A percentile compares a stretch with the other conserved stretches of the same genome.
These are phyloP conservation scores for Penicillium sp. DNA, from an alignment of 2,329 filamentous ascomycete species.

Conservation along the genomic window DNA sequence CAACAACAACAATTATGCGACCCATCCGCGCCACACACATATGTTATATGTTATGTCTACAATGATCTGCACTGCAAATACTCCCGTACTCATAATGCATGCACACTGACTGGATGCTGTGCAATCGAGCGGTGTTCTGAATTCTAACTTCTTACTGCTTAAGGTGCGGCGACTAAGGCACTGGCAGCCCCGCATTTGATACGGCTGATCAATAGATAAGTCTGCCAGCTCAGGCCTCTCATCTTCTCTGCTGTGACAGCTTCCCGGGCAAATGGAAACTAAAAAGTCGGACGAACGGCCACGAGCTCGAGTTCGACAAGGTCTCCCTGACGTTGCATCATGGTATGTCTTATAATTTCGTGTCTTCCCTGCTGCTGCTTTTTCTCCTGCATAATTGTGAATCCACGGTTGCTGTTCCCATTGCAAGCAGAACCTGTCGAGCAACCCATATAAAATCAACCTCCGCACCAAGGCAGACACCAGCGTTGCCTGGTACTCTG, in stretches of 20 bases:
- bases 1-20: too few relatives aligned
- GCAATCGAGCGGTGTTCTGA: too few relatives aligned
- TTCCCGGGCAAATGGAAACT: conserved; percentile 15
- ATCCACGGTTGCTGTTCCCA: not conserved
- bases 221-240: too few relatives aligned
- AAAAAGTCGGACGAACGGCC: conserved; percentile 5
- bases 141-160: too few relatives aligned
- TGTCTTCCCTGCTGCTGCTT: not conserved
- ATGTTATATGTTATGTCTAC: not conserved
- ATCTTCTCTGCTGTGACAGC: not conserved
- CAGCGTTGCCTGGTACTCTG: too few relatives aligned
- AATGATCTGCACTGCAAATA: too few relatives aligned
- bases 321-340: conserved; percentile 7
- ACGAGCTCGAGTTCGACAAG: conserved; percentile 2
- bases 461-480: too few relatives aligned
- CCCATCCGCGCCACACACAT: not conserved
- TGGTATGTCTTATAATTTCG: conserved; percentile 6
- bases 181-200: not conserved
- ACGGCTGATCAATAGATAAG: not conserved
- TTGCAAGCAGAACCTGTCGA: not conserved
- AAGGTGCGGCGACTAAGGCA: too few relatives aligned
- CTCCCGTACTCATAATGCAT: too few relatives aligned
- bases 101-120: too few relatives aligned
- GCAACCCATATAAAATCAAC: too few relatives aligned
- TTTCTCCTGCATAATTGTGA: not conserved